Evolutionary conservation across 2,329 filamentous ascomycete genomes (phyloP), one percentile per base, ranked within the genome.

Genomic region (Fusarium irregulare): DNA sequence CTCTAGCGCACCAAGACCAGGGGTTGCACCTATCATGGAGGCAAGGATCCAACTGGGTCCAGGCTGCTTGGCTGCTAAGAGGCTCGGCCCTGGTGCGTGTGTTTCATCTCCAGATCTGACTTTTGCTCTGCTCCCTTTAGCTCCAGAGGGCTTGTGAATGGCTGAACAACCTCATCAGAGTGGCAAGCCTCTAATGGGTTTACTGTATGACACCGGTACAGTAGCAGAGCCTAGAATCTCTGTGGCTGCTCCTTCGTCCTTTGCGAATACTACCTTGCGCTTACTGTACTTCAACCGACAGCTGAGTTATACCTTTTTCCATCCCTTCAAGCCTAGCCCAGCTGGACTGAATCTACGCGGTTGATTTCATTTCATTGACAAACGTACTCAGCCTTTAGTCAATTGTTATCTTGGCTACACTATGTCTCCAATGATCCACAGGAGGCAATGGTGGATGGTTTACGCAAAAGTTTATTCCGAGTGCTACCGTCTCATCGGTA

Each of bases 1-100:
- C 41, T 64, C 48, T 69, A 68, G 69, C 50, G 69, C 37, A 64
- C 32, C 34, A 49, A 47, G 56, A 60, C 58, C 70, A 54, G 68
- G 69, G 51, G 44, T 51, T 55, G 60, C 56, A 44, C 58, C 56
- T 51, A 21, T 46, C 27, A 42, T 23, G 25, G 61, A 61, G 49
- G 53, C 56, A 54, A 37, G 57, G 47, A 70, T 46, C 41, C 23
- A 40, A 56, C 62, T 34, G 64, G 45, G 41, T 28, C 48, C 42
- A 61, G 54, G 51, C 41, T 59, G 48, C 27, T 13, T 27, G 32
- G 23, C 32, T 50, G 12, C 30, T 56, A 44, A 48, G 14, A 48
- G 44, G 56, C 53, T 20, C 12, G 61, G 12, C 37, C 59, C n/a
- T 58, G 34, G 23, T 28, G 41, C 41, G 32, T 47, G 10, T 57